Conservation (phyloP, 2,329 filamentous ascomycete genomes). For the Endoconidiophora laricicola region DNA sequence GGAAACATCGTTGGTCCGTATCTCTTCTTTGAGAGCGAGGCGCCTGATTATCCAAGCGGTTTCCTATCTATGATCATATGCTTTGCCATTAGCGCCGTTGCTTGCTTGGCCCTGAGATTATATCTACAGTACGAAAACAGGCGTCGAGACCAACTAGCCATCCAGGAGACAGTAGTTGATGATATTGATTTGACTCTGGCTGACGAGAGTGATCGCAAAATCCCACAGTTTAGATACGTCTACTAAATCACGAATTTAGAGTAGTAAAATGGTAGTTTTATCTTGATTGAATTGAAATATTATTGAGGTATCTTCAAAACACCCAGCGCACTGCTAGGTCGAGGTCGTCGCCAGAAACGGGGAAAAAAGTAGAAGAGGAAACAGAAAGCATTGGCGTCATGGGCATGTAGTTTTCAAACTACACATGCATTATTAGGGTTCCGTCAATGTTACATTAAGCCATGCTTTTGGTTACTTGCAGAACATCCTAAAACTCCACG, state of each 20-base stretch:
- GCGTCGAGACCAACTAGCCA: slow-evolving; percentile 27
- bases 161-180: not conserved
- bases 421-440: too few relatives aligned
- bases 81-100: slow-evolving; percentile 32
- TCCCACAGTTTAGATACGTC: slow-evolving; percentile 36
- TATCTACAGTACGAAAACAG: slow-evolving; percentile 35
- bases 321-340: not conserved
- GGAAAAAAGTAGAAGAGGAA: too few relatives aligned
- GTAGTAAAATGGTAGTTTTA: not conserved
- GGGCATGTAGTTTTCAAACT: too few relatives aligned
- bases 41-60: slow-evolving; percentile 42
- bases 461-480: not conserved
- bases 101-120: slow-evolving; percentile 28
- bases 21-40: slow-evolving; percentile 39
- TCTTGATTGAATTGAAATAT: too few relatives aligned
- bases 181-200: slow-evolving; percentile 14
- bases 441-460: too few relatives aligned
- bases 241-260: slow-evolving; percentile 16
- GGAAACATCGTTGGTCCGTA: slow-evolving; percentile 47
- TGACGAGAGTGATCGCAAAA: slow-evolving; percentile 40
- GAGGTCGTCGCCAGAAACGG: not conserved
- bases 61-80: slow-evolving; percentile 45
- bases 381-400: too few relatives aligned
- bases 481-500: not conserved
- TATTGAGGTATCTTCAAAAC: not conserved